Base-by-base conservation (phyloP, 495 filamentous ascomycete species). In the Xylaria intraflava region DNA sequence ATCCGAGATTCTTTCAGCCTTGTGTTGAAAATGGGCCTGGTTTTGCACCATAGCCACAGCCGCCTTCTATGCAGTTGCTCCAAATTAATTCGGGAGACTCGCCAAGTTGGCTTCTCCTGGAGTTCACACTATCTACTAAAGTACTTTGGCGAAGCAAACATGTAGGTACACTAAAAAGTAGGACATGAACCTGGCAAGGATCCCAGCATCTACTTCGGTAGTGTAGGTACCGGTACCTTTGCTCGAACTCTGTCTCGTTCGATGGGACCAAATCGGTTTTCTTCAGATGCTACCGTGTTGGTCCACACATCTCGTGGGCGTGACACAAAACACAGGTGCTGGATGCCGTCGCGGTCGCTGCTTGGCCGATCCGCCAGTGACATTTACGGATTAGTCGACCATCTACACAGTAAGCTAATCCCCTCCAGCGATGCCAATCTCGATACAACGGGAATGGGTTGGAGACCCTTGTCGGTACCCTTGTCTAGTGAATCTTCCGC, bases 31-130 rank as follows among this genome's bases (percentile, higher is more conserved):
- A 51, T 23, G 41, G 49, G 49, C 38, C 49, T 51, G 49, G 43
- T 51, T 39, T 51, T 43, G 2, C 38, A 51, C 43, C 49, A 38
- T 51, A 51, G n/a, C n/a, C n/a, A n/a, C n/a, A n/a, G n/a, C n/a
- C n/a, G n/a, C n/a, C n/a, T n/a, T n/a, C n/a, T n/a, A n/a, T n/a
- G n/a, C n/a, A n/a, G n/a, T n/a, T n/a, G n/a, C n/a, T n/a, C n/a
- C n/a, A n/a, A n/a, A n/a, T n/a, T n/a, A n/a, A n/a, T n/a, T n/a
- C n/a, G n/a, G n/a, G n/a, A n/a, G n/a, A n/a, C n/a, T n/a, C n/a
- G n/a, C n/a, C n/a, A n/a, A n/a, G n/a, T n/a, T n/a, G n/a, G n/a
- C n/a, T n/a, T n/a, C n/a, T n/a, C n/a, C n/a, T n/a, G n/a, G n/a
- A n/a, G n/a, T n/a, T n/a, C n/a, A n/a, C n/a, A n/a, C n/a, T n/a